Conservation (phyloP, 106 monocot species). For the Ottelia alismoides region DNA sequence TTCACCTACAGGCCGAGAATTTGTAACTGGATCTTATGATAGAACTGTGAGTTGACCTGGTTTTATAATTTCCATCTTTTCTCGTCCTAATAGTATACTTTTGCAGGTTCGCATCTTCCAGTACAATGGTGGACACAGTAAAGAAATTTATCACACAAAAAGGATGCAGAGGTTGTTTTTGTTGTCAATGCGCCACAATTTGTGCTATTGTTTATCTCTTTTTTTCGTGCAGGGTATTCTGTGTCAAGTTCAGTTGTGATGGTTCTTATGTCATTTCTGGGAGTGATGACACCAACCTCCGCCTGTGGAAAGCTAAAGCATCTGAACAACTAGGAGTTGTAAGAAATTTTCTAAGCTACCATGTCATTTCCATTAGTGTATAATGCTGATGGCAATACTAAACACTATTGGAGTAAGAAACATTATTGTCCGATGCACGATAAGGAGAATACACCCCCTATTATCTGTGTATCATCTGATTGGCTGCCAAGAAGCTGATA, state of each 20-base stretch:
- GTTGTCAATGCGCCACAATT: too few relatives aligned
- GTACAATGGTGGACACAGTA: conserved; percentile 83
- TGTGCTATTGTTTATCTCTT: too few relatives aligned
- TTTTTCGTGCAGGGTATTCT: conserved; percentile 58
- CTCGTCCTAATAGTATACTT: too few relatives aligned
- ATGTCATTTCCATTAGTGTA: too few relatives aligned
- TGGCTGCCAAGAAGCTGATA: too few relatives aligned
- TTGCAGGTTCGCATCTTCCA: conserved; percentile 85
- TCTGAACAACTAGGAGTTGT: conserved; percentile 97
- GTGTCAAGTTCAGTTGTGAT: conserved; percentile 83
- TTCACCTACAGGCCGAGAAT: conserved; percentile 96
- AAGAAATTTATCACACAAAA: conserved; percentile 96
- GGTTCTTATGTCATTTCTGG: conserved; percentile 88
- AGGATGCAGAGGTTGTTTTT: conserved; percentile 88
- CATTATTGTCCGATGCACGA: too few relatives aligned
- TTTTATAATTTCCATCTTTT: too few relatives aligned
- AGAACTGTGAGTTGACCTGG: conserved; percentile 55
- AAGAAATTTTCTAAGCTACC: too few relatives aligned
- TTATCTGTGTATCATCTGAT: too few relatives aligned
- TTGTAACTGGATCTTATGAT: conserved; percentile 99
- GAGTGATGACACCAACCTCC: conserved; percentile 96
- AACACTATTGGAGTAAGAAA: too few relatives aligned
- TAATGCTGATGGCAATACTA: too few relatives aligned
- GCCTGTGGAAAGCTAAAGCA: conserved; percentile 97
- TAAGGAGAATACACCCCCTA: too few relatives aligned